Conservation (phyloP, 345 rosid genomes). For the Euphorbia tirucalli region DNA sequence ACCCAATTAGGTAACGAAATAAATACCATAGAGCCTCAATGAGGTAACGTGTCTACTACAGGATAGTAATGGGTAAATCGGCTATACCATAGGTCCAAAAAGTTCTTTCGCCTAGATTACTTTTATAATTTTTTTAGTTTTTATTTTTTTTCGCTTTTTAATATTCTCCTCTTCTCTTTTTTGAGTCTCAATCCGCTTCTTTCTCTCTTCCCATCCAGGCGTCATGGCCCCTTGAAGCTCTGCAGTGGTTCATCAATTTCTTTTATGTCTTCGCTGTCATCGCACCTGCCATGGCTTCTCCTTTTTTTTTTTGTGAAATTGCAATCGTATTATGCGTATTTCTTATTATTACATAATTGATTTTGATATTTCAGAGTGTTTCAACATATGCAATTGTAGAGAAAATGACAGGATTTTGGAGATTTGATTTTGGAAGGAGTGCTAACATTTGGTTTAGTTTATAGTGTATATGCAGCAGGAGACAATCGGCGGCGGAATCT, state of each 20-base stretch:
- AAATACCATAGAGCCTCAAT: no score
- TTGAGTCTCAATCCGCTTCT: no score
- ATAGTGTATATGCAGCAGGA: constrained; percentile 57
- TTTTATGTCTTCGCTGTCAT: constrained; percentile 71
- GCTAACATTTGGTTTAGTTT: constrained; percentile 67
- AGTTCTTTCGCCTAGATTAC: no score
- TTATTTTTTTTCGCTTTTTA: no score
- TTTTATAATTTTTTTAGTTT: no score
- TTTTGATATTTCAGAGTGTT: constrained; percentile 37
- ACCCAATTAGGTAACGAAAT: no score
- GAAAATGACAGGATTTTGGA: constrained; percentile 92
- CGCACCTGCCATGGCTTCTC: constrained; percentile 82
- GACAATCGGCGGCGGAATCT: constrained; percentile 48
- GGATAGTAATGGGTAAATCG: no score
- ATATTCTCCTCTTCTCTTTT: no score
- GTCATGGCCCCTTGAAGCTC: no score
- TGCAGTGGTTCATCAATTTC: constrained; percentile 93
- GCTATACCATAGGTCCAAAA: no score
- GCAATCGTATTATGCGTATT: not conserved
- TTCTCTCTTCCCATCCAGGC: no score
- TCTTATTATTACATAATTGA: constrained; percentile 23
- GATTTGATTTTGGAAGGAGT: constrained; percentile 77
- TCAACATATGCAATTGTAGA: constrained; percentile 57
- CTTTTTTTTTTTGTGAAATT: constrained; percentile 27
- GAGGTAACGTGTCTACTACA: no score